phyloP scores from a whole-genome alignment of 306 rosid species.

The Quercus ilex region DNA sequence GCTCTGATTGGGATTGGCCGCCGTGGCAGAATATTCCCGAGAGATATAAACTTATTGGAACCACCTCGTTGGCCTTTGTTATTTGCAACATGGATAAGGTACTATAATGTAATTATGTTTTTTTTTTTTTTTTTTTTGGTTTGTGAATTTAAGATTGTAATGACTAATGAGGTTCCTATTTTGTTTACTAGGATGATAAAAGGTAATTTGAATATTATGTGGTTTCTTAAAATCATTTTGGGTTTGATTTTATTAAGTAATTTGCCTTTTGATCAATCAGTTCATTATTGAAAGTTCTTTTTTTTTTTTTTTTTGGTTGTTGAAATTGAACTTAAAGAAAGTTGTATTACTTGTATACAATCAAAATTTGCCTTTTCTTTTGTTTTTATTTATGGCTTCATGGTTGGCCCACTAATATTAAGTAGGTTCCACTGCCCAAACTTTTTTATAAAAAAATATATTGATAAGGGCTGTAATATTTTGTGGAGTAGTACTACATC shows the following conservation, averaged over 20 bases:
- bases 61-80: constrained; percentile 89
- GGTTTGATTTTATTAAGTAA: no score
- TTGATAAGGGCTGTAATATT: neutral
- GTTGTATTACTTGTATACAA: neutral
- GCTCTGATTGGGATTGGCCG: constrained; percentile 52
- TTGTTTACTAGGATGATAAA: neutral
- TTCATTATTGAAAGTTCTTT: neutral
- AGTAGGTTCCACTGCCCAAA: neutral
- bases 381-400: neutral
- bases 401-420: neutral
- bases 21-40: constrained; percentile 90
- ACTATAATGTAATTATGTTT: neutral
- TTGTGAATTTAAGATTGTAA: neutral
- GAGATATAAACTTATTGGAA: constrained; percentile 79
- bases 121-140: neutral
- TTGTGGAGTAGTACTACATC: neutral
- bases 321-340: neutral
- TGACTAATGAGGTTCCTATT: neutral
- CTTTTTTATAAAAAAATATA: no score
- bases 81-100: constrained; percentile 99
- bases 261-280: neutral
- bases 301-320: no score
- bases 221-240: neutral
- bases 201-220: neutral
- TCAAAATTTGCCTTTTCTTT: no score